Conservation (phyloP, 2,329 filamentous ascomycete genomes). For the Chrysoporthe deuterocubensis region DNA sequence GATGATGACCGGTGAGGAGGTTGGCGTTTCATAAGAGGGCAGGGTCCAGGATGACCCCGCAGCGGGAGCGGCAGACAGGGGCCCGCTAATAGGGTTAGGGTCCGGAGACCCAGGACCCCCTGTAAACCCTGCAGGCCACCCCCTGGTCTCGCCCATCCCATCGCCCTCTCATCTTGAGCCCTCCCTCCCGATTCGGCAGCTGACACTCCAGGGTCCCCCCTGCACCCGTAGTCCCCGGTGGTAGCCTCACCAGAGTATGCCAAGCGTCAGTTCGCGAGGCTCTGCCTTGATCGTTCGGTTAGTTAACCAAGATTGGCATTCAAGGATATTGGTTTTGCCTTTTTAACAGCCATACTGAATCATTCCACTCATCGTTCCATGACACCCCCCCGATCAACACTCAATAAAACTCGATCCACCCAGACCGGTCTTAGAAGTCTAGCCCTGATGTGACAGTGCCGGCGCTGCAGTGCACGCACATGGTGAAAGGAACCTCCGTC, state of each 20-base stretch:
- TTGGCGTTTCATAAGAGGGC: background rate
- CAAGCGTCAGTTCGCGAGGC: background rate
- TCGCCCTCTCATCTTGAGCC: background rate
- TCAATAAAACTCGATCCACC: conserved; percentile 3
- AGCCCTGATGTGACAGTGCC: background rate
- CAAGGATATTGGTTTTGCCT: background rate
- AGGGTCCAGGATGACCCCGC: background rate
- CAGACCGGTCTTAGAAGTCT: background rate
- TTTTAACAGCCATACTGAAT: too few species aligned
- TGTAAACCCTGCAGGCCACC: background rate
- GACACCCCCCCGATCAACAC: background rate
- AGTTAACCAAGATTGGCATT: too few species aligned
- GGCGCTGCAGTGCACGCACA: background rate
- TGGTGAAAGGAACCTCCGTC: too few species aligned
- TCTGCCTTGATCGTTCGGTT: background rate
- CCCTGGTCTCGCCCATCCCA: background rate
- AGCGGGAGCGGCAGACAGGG: conserved; percentile 7
- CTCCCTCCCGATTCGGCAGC: background rate
- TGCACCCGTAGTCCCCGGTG: background rate
- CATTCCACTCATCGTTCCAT: background rate
- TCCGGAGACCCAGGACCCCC: background rate
- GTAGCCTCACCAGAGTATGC: background rate
- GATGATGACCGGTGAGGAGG: background rate
- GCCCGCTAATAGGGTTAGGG: background rate
- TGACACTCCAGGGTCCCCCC: background rate